Conservation (phyloP, 495 filamentous ascomycete species). For the Gamarada debralockiae region DNA sequence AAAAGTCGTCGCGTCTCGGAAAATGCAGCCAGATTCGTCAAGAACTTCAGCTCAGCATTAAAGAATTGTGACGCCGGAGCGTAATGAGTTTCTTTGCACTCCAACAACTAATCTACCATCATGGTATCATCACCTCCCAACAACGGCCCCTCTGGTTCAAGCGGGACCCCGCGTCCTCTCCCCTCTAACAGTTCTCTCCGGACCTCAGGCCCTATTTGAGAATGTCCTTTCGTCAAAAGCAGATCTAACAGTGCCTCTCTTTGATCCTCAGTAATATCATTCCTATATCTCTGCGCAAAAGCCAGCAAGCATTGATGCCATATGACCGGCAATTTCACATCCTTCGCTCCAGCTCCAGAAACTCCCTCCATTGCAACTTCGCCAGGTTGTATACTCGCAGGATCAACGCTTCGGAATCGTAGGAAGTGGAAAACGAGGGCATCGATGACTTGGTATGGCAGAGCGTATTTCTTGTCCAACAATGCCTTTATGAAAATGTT, state of each 20-base stretch:
- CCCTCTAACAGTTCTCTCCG: slow-evolving; percentile 87
- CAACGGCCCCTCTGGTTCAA: slow-evolving; percentile 42
- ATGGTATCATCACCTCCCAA: slow-evolving; percentile 89
- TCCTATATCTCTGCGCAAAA: slow-evolving; percentile 91
- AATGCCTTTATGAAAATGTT: slow-evolving; percentile 91
- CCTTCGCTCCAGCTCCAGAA: slow-evolving; percentile 38
- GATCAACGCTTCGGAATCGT: slow-evolving; percentile 65
- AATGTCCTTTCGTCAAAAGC: slow-evolving; percentile 81
- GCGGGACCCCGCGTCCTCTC: slow-evolving; percentile 74
- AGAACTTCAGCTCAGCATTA: too few relatives aligned
- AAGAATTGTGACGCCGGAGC: too few relatives aligned
- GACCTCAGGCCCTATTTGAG: slow-evolving; percentile 85
- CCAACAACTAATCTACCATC: slow-evolving; percentile 35
- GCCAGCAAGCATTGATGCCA: slow-evolving; percentile 85
- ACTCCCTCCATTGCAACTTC: slow-evolving; percentile 43
- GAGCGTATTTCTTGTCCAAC: slow-evolving; percentile 93
- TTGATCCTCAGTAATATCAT: slow-evolving; percentile 91
- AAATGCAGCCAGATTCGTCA: not conserved
- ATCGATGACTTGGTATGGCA: slow-evolving; percentile 93
- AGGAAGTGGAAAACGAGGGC: slow-evolving; percentile 95
- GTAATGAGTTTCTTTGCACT: too few relatives aligned
- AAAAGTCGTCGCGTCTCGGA: not conserved
- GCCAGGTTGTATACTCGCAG: slow-evolving; percentile 32
- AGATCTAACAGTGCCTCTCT: slow-evolving; percentile 88
- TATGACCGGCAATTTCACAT: slow-evolving; percentile 69